These are phyloP conservation scores for Dothistroma septosporum DNA, from an alignment of 2,329 filamentous ascomycete genomes.

Conservation along the genomic window DNA sequence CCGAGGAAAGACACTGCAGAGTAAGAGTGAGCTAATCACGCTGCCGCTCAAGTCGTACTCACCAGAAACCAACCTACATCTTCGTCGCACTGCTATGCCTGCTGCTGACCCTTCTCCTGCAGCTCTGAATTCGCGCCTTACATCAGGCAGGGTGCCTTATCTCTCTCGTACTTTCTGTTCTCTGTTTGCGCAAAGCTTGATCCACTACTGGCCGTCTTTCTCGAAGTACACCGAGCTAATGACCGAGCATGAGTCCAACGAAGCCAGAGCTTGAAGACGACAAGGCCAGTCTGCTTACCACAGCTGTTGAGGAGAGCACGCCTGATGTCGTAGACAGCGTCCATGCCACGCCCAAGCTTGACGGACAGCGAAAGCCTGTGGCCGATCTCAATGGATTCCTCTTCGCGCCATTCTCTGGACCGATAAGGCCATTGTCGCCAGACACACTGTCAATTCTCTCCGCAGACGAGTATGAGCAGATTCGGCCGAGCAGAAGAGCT, in stretches of 20 bases:
- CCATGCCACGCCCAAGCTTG: conserved; percentile 5
- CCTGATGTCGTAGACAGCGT: conserved; percentile 1
- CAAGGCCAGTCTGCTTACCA: conserved; percentile 6
- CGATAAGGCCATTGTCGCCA: conserved; percentile 39
- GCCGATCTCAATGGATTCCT: conserved; percentile 23
- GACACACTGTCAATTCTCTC: conserved; percentile 42
- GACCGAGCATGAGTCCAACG: conserved; percentile 19
- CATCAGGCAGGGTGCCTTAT: neutral
- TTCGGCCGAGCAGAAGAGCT: conserved; percentile 16
- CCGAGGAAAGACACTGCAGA: neutral
- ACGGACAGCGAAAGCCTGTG: conserved; percentile 5
- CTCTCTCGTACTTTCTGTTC: neutral
- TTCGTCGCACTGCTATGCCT: neutral
- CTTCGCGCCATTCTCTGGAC: conserved; percentile 25
- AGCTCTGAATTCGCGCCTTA: neutral
- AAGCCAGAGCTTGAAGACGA: conserved; percentile 15
- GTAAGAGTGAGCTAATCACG: neutral
- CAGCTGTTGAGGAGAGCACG: conserved; percentile 2
- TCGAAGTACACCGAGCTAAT: conserved; percentile 3
- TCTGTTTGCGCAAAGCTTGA: neutral
- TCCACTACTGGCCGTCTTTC: neutral
- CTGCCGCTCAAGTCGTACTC: neutral
- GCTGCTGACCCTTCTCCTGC: neutral
- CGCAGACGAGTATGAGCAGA: conserved; percentile 33
- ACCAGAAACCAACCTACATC: neutral